Base-by-base conservation (phyloP, 2,329 filamentous ascomycete species). In the Thelonectria discophora region DNA sequence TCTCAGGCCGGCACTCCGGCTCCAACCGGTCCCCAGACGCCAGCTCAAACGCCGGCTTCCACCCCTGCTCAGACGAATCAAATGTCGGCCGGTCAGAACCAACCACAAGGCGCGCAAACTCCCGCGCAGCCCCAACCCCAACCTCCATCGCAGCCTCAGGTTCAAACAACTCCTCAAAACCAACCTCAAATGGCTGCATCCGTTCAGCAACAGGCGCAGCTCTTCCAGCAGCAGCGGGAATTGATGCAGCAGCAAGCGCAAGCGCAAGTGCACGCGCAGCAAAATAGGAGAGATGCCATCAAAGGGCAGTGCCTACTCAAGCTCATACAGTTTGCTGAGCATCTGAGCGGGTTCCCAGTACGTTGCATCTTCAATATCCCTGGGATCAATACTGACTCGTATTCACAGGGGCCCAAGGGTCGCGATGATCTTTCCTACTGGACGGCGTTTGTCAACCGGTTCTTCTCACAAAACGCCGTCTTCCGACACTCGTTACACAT, bases 401-500 rank as follows among this genome's bases (percentile, higher is more conserved):
- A 40, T 51, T 42, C 51, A 55, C 71, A 87, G 84, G 84, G 81
- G 52, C 76, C 81, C 13, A 88, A 86, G 70, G 84, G 85, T 66
- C 84, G 86, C 62, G 88, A 90, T 61, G 90, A 93, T 71, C 78
- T 97, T 5, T 77, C 81, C 0, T 90, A 92, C 71, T 98, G 94
- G 94, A 86, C 90, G 66, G 78, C 78, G 5, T 95, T 97, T 69
- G 93, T 97, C 17, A 80, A 84, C 39, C 86, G 86, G 48, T 97
- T 96, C 77, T 99, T 97, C 77, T 90, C 92, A 0, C 83, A 85
- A 0, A 86, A 84, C 27, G 93, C 92, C 9, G 87, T 93, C 9
- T 89, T 97, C 72, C 87, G 93, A 43, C 88, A 94, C 69, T 86
- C 88, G 3, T 81, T 96, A 15, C 84, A 84, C 65, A 79, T 84